These are phyloP conservation scores for Neodidymelliopsis sp. DNA, from an alignment of 2,329 filamentous ascomycete species.

Conservation along the genomic window DNA sequence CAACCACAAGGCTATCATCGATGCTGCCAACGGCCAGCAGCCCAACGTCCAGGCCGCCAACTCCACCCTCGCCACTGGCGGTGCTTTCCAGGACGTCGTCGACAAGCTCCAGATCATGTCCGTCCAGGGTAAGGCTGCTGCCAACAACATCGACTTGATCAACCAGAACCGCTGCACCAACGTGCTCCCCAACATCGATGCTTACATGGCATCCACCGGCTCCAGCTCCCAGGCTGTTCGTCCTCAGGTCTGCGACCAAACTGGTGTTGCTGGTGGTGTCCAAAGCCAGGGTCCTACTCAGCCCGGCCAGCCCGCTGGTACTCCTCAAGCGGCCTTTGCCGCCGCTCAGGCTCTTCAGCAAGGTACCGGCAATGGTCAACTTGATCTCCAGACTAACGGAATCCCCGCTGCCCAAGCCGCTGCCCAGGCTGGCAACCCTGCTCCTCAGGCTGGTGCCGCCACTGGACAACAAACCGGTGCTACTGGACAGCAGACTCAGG, in stretches of 20 bases:
- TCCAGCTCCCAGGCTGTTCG: slow-evolving; percentile 40
- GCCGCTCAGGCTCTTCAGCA: slow-evolving; percentile 37
- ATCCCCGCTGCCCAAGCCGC: slow-evolving; percentile 14
- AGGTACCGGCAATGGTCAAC: slow-evolving; percentile 41
- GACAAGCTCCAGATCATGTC: slow-evolving; percentile 49
- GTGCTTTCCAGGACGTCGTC: slow-evolving; percentile 50
- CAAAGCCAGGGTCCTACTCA: slow-evolving; percentile 38
- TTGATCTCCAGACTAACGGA: slow-evolving; percentile 30
- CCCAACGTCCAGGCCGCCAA: slow-evolving; percentile 46
- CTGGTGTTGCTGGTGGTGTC: slow-evolving; percentile 44
- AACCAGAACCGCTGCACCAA: slow-evolving; percentile 49
- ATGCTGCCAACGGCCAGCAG: slow-evolving; percentile 33
- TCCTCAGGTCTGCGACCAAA: slow-evolving; percentile 43
- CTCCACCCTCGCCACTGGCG: slow-evolving; percentile 46
- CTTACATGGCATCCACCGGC: slow-evolving; percentile 47
- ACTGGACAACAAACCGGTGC: background rate
- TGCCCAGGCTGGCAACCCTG: slow-evolving; percentile 16
- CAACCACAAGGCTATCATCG: slow-evolving; percentile 49
- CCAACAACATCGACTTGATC: slow-evolving; percentile 46
- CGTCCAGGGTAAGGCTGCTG: slow-evolving; percentile 42
- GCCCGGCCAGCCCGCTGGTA: slow-evolving; percentile 40
- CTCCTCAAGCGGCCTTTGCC: slow-evolving; percentile 40
- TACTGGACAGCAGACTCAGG: slow-evolving; percentile 1
- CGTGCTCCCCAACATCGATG: slow-evolving; percentile 48
- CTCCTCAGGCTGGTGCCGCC: slow-evolving; percentile 1